Percentiles rank a stretch among this genome's conserved stretches.
phyloP scores from a whole-genome alignment of 345 rosid species.

The Aquilaria sinensis region DNA sequence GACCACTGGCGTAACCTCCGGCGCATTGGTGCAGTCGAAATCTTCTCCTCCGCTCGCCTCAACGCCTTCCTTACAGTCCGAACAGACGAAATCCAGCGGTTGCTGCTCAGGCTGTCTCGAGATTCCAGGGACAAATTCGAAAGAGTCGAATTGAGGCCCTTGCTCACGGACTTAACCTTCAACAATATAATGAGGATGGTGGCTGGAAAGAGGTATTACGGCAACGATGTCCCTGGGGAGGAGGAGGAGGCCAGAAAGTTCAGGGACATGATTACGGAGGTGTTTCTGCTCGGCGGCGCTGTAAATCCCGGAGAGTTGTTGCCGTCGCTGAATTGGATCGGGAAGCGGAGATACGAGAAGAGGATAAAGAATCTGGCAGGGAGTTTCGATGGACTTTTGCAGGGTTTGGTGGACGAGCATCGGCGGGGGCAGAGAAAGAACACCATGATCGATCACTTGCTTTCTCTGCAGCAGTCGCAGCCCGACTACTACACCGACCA shows the following conservation, averaged over 20 bases:
- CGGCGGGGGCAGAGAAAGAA: no score
- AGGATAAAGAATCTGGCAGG: background rate
- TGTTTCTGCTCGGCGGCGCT: conserved; percentile 13
- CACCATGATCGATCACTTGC: no score
- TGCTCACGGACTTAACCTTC: conserved; percentile 23
- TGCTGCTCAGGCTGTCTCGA: conserved; percentile 13
- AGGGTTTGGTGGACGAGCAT: conserved; percentile 29
- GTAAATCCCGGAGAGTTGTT: conserved; percentile 35
- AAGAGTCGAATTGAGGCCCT: conserved; percentile 15
- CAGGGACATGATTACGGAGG: conserved; percentile 22
- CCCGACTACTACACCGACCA: no score
- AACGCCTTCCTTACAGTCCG: no score
- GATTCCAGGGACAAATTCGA: conserved; percentile 8
- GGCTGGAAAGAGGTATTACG: conserved; percentile 28
- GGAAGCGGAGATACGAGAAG: conserved; percentile 10
- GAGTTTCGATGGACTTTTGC: conserved; percentile 26
- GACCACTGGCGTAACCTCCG: conserved; percentile 21
- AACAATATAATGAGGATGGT: conserved; percentile 36
- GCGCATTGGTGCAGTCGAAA: conserved; percentile 6
- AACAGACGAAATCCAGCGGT: background rate
- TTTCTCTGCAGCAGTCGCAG: no score
- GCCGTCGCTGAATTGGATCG: conserved; percentile 28
- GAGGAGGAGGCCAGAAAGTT: conserved; percentile 25
- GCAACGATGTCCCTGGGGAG: conserved; percentile 23
- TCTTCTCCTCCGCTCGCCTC: background rate